Percentiles rank a stretch among this genome's conserved stretches.
These are phyloP conservation scores for Lepiota venenata DNA, from an alignment of 768 basidiomycete species.

Conservation along the genomic window DNA sequence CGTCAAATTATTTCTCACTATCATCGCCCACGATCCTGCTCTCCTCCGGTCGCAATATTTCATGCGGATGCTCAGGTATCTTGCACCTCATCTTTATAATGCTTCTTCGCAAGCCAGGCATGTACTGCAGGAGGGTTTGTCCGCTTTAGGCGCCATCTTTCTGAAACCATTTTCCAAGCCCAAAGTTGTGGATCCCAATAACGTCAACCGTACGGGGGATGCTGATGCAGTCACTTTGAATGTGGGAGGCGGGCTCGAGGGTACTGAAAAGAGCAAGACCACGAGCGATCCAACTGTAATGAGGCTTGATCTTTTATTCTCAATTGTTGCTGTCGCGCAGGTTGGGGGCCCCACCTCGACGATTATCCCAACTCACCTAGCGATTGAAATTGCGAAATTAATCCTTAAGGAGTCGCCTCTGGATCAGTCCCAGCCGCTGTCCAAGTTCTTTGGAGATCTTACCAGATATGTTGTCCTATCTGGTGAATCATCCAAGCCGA, in stretches of 20 bases:
- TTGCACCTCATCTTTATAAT: conserved; percentile 56
- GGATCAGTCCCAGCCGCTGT: conserved; percentile 33
- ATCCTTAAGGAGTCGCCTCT: conserved; percentile 51
- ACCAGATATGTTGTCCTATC: conserved; percentile 47
- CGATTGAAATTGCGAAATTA: conserved; percentile 51
- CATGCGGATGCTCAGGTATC: conserved; percentile 53
- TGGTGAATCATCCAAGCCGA: conserved; percentile 38
- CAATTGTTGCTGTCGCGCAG: conserved; percentile 46
- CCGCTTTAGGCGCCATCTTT: conserved; percentile 60
- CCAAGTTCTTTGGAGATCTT: conserved; percentile 53
- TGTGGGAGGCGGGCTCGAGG: conserved; percentile 27
- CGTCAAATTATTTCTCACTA: conserved; percentile 70
- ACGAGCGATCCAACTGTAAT: conserved; percentile 56
- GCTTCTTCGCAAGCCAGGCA: conserved; percentile 48
- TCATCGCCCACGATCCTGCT: conserved; percentile 72
- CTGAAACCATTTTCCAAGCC: conserved; percentile 40
- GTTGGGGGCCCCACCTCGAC: conserved; percentile 46
- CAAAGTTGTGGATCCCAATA: conserved; percentile 35
- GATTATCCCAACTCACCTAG: conserved; percentile 36
- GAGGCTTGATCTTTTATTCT: conserved; percentile 60
- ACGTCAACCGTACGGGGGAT: conserved; percentile 27
- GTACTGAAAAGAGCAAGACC: conserved; percentile 39
- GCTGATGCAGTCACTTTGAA: conserved; percentile 22
- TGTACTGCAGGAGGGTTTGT: conserved; percentile 63
- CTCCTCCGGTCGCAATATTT: conserved; percentile 70